Conservation (phyloP, 179 eudicot species). For the Beta macrorhiza region DNA sequence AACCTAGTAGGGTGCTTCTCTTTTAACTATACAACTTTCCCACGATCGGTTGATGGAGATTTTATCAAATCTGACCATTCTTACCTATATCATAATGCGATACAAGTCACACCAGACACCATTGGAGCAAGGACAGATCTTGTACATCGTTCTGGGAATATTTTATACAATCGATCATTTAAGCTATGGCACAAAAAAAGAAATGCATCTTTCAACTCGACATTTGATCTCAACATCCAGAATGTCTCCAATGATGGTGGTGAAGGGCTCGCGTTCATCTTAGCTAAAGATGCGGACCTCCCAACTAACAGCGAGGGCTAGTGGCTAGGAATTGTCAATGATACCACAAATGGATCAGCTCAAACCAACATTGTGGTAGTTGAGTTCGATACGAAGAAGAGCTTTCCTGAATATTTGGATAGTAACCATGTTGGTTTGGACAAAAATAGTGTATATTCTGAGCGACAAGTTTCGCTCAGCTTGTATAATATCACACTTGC, state of each 20-base stretch:
- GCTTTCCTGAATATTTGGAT: conserved; percentile 31
- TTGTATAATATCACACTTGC: no score
- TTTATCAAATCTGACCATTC: no score
- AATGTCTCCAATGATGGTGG: conserved; percentile 16
- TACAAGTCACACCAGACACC: conserved; percentile 32
- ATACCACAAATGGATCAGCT: conserved; percentile 28
- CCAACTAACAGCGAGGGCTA: conserved; percentile 31
- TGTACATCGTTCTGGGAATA: conserved; percentile 17
- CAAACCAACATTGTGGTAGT: conserved; percentile 26
- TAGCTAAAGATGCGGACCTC: conserved; percentile 18
- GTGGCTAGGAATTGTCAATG: conserved; percentile 42
- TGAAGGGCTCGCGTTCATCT: conserved; percentile 35
- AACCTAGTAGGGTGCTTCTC: no score
- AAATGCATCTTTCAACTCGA: conserved; percentile 34
- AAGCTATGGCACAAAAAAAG: conserved; percentile 18
- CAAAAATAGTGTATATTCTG: conserved; percentile 28
- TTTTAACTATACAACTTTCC: no score
- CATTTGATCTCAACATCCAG: conserved; percentile 30
- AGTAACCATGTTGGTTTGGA: conserved; percentile 39
- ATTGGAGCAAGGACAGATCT: no score
- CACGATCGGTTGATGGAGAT: no score
- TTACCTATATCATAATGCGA: neutral
- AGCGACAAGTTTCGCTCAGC: no score
- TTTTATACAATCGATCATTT: conserved; percentile 5
- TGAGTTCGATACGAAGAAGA: conserved; percentile 42